Conservation (phyloP, 768 basidiomycete genomes). For the Trametopsis cervina region DNA sequence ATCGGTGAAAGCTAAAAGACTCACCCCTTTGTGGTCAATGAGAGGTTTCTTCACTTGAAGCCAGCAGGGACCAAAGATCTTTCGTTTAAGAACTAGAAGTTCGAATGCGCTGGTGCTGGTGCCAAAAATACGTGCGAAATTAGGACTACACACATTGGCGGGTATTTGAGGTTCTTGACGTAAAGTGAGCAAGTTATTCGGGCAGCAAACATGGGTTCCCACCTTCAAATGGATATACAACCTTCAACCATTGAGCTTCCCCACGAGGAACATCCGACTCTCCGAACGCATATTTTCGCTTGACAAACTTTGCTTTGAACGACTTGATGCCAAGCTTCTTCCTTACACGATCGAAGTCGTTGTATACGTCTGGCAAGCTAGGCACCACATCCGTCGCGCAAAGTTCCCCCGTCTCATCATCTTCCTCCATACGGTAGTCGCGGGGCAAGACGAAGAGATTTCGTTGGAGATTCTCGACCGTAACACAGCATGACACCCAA, state of each 20-base stretch:
- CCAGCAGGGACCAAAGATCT: constrained; percentile 99
- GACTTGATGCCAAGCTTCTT: constrained; percentile 59
- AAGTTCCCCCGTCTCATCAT: constrained; percentile 52
- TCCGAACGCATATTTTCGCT: constrained; percentile 89
- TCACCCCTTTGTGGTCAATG: constrained; percentile 73
- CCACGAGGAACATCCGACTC: constrained; percentile 73
- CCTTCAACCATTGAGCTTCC: constrained; percentile 86
- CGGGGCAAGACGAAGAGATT: constrained; percentile 89
- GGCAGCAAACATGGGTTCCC: constrained; percentile 17
- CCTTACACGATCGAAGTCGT: constrained; percentile 77
- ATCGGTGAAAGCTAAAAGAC: constrained; percentile 21
- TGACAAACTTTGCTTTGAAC: constrained; percentile 81
- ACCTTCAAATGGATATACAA: constrained; percentile 88
- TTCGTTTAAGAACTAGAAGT: constrained; percentile 86
- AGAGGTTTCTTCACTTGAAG: constrained; percentile 72
- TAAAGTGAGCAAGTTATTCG: background rate
- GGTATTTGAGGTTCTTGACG: constrained; percentile 67
- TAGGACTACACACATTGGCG: constrained; percentile 65
- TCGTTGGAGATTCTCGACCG: constrained; percentile 78
- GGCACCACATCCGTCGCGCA: constrained; percentile 74
- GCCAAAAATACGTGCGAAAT: constrained; percentile 84
- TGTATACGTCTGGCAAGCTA: constrained; percentile 61
- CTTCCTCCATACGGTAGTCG: constrained; percentile 47
- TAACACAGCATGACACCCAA: constrained; percentile 84
- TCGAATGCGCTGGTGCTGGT: constrained; percentile 93